A percentile compares a stretch with the other conserved stretches of the same genome.
Evolutionary conservation across 1,284 basidiomycete genomes (phyloP).

Genomic region (Fomitopsis schrenkii): DNA sequence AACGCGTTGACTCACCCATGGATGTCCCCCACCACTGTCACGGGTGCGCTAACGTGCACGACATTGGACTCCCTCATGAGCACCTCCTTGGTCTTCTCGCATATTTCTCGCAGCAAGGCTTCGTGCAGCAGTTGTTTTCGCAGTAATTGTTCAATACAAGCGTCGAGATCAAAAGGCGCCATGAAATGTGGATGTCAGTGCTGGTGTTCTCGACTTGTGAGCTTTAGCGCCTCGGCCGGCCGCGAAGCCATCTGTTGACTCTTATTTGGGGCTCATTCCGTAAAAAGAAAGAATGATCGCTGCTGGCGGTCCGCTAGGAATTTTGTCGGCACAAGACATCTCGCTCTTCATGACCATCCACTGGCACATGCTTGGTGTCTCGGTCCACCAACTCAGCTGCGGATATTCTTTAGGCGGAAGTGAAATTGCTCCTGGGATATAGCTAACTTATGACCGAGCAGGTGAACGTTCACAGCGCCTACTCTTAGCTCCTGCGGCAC

Average conservation of each 20-base stretch:
- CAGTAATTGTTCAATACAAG: conserved; percentile 87
- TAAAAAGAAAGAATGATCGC: neutral
- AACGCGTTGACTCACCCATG: conserved; percentile 75
- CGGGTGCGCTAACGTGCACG: conserved; percentile 96
- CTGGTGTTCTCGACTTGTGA: neutral
- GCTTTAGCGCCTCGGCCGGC: neutral
- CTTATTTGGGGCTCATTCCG: conserved; percentile 1
- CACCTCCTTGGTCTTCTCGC: conserved; percentile 97
- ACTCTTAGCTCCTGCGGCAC: too few relatives aligned
- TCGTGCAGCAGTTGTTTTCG: conserved; percentile 93
- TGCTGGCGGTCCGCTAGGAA: neutral
- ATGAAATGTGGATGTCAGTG: conserved; percentile 35
- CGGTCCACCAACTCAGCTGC: too few relatives aligned
- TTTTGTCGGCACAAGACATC: neutral
- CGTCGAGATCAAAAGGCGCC: conserved; percentile 94
- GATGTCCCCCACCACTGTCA: conserved; percentile 99
- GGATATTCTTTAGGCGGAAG: too few relatives aligned
- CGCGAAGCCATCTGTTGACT: neutral
- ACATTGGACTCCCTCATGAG: conserved; percentile 99
- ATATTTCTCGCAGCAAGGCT: conserved; percentile 90
- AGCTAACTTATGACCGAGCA: too few relatives aligned
- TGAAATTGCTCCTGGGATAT: too few relatives aligned
- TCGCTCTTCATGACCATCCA: too few relatives aligned
- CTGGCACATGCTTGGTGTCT: too few relatives aligned
- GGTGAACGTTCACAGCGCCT: too few relatives aligned